Evolutionary conservation across 805 yeast genomes (phyloP), one percentile per base, ranked within the genome.

Genomic region (Kazachstania bromeliacearum): DNA sequence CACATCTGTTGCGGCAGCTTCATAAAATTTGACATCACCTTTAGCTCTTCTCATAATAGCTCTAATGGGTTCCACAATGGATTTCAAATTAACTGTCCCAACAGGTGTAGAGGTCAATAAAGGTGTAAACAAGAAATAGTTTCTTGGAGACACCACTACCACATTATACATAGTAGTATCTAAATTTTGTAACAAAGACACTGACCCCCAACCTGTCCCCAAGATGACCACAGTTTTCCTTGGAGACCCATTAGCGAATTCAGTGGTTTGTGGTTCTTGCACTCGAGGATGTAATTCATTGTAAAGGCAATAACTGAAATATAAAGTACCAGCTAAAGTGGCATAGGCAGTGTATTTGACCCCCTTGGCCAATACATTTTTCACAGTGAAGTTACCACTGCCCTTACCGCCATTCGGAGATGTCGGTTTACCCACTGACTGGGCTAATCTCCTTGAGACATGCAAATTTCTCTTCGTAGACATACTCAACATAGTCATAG

Each of bases 201-300:
- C 81, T 9, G 94, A 75, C 42, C 95, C 96, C 97, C 97, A 88
- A 35, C 97, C 97, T 15, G 95, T 77, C 41, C 94, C 94, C 55
- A 75, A 73, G 61, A 72, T 79, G 35, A 89, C 92, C 42, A 67
- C 39, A 18, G 63, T 66, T 50, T 65, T 65, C 44, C 64, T 61
- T 35, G 64, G 64, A 14, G 65, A 56, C 21, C 70, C 70, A 45
- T 67, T 67, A 30, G 68, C 64, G 43, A 73, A 67, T 14, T 64
- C 59, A 9, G 74, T 66, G n/a, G 73, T 63, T 53, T 80, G 87
- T 36, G 79, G 77, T 34, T 62, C 46, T 53, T 80, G 87, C 14
- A 65, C 62, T 22, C 66, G 63, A 5, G 89, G 88, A 45, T 70
- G 66, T 4, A 74, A 62, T 59, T 81, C 92, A 26, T 62, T 63